A percentile compares a stretch with the other conserved stretches of the same genome.
Evolutionary conservation across 192 early-diverging fungal species (phyloP).

Genomic region (Backusella mclennaniae): DNA sequence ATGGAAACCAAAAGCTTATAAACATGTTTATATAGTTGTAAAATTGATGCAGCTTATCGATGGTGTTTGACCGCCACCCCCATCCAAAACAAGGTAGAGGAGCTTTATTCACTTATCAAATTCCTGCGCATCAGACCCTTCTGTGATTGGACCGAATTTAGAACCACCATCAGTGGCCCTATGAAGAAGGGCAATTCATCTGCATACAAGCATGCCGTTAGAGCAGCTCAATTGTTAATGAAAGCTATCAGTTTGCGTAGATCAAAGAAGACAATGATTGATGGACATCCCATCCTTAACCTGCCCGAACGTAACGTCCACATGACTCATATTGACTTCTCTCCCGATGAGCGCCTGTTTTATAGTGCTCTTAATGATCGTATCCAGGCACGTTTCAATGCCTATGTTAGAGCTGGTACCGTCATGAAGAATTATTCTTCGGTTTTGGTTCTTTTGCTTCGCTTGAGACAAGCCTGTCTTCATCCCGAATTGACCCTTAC

Average conservation of each 20-base stretch:
- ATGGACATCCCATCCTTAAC: slow-evolving; percentile 64
- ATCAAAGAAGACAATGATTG: slow-evolving; percentile 57
- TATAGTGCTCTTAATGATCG: slow-evolving; percentile 44
- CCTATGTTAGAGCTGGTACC: slow-evolving; percentile 44
- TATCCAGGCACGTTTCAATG: slow-evolving; percentile 42
- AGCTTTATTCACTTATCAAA: slow-evolving; percentile 61
- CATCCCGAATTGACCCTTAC: slow-evolving; percentile 45
- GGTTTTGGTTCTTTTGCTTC: slow-evolving; percentile 46
- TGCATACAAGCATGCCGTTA: slow-evolving; percentile 31
- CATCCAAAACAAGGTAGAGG: slow-evolving; percentile 66
- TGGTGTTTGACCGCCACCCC: slow-evolving; percentile 63
- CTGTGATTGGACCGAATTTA: slow-evolving; percentile 50
- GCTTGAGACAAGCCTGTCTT: slow-evolving; percentile 53
- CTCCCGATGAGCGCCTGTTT: slow-evolving; percentile 54
- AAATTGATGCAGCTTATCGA: slow-evolving; percentile 46
- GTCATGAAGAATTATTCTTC: slow-evolving; percentile 57
- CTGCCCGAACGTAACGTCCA: slow-evolving; percentile 59
- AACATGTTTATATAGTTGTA: slow-evolving; percentile 15
- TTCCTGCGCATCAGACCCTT: slow-evolving; percentile 65
- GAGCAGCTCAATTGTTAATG: slow-evolving; percentile 57
- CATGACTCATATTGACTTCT: slow-evolving; percentile 45
- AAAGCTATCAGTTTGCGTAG: slow-evolving; percentile 59
- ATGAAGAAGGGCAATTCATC: slow-evolving; percentile 20
- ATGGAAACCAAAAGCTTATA: background rate
- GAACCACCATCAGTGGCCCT: slow-evolving; percentile 41